Evolutionary conservation across 2,329 filamentous ascomycete species (phyloP), one percentile per base, ranked within the genome.

Genomic region (Fusarium humuli): DNA sequence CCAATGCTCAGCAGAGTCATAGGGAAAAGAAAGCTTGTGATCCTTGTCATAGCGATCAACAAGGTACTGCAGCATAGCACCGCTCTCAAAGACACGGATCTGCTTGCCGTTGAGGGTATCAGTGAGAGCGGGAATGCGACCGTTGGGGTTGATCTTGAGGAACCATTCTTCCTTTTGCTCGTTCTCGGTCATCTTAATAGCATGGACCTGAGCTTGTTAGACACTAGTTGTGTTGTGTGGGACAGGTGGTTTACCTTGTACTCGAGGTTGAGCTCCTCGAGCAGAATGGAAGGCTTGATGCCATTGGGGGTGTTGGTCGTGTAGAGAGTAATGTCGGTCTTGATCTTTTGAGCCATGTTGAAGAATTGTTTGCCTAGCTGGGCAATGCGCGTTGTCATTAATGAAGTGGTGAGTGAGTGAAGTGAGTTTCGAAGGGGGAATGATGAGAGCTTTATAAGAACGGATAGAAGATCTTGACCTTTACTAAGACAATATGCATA

Each of bases 61-160:
- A 8, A 97, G 87, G 78, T 97, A 97, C 79, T 94, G 89, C 82
- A 97, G 84, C 77, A 97, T 96, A 69, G 91, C 88, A 61, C 93
- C 94, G 69, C 89, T 92, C 81, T 97, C 94, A 77, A 97, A 97
- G 20, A 97, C 79, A 61, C 87, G 86, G 77, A 97, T 93, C 34
- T 84, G 83, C 78, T 91, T 83, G 72, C 93, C 92, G 78, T 96
- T 90, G 78, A 92, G 91, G 9, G 85, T 92, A 81, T 97, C 94
- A 10, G 92, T 96, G 53, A 97, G 76, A 61, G 94, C 94, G 6
- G 94, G 94, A 74, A 97, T 97, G 72, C 94, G 92, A 70, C 94
- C 94, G 79, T 97, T 97, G 69, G 94, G 94, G 81, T 97, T 97
- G 82, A 97, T 97, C 55, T 90, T 90, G 29, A 97, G 87, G 81